Conservation (phyloP, 768 basidiomycete species). For the Pleurotus cornucopiae region DNA sequence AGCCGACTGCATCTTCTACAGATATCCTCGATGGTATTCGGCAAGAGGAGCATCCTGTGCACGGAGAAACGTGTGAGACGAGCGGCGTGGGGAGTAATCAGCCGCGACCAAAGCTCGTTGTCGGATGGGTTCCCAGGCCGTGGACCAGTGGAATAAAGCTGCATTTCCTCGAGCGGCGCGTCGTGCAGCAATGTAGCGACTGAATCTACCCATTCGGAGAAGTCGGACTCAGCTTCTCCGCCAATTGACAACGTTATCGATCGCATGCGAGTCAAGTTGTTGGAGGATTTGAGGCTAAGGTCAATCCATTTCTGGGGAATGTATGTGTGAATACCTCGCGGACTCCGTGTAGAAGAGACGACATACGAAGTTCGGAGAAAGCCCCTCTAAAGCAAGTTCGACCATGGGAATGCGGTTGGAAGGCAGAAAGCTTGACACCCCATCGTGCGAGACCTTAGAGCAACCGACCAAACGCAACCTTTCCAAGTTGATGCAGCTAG, state of each 20-base stretch:
- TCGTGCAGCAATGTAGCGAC: slow-evolving; percentile 37
- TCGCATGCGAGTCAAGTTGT: slow-evolving; percentile 36
- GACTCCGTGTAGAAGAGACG: neutral
- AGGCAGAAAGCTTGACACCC: slow-evolving; percentile 49
- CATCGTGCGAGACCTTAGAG: slow-evolving; percentile 58
- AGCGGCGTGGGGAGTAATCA: slow-evolving; percentile 47
- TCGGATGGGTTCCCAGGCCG: slow-evolving; percentile 32
- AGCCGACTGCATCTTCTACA: slow-evolving; percentile 51
- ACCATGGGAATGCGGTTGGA: slow-evolving; percentile 42
- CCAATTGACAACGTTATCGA: slow-evolving; percentile 55
- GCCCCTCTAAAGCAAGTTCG: slow-evolving; percentile 55
- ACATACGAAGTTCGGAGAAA: slow-evolving; percentile 58
- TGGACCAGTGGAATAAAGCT: slow-evolving; percentile 52
- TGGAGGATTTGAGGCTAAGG: slow-evolving; percentile 23
- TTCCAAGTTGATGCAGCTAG: slow-evolving; percentile 45
- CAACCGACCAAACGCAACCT: slow-evolving; percentile 65
- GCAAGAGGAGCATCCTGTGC: slow-evolving; percentile 55
- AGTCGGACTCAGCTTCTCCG: slow-evolving; percentile 24
- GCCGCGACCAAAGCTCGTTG: slow-evolving; percentile 46
- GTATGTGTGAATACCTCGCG: slow-evolving; percentile 27
- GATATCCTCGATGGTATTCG: slow-evolving; percentile 45
- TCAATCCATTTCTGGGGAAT: neutral
- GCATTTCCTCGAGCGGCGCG: slow-evolving; percentile 55
- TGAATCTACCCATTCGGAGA: slow-evolving; percentile 40
- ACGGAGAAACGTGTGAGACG: slow-evolving; percentile 57